Evolutionary conservation across 2,329 filamentous ascomycete species (phyloP).

Genomic region (Allantophomopsis lycopodina): DNA sequence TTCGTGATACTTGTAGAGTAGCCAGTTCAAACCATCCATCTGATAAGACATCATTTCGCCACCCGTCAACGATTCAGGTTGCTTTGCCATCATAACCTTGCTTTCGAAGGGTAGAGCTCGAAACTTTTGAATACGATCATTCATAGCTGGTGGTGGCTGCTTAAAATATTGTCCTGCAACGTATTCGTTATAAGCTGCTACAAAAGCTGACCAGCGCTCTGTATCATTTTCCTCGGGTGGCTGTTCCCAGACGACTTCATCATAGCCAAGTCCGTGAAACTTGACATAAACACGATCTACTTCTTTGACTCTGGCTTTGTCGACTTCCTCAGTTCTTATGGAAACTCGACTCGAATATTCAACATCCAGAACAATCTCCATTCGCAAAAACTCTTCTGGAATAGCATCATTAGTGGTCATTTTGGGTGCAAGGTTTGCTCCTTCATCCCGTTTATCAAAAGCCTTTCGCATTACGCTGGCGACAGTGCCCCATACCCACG

Average conservation of each 20-base stretch:
- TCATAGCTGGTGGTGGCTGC: conserved; percentile 42
- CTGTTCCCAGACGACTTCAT: conserved; percentile 81
- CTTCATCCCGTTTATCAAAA: conserved; percentile 59
- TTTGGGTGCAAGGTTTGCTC: conserved; percentile 45
- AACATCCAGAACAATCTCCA: conserved; percentile 82
- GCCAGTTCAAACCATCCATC: conserved; percentile 85
- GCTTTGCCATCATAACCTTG: conserved; percentile 52
- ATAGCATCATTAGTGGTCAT: conserved; percentile 67
- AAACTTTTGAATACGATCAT: conserved; percentile 53
- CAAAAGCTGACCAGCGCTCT: conserved; percentile 66
- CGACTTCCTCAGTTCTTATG: conserved; percentile 49
- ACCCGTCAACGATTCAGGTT: conserved; percentile 61
- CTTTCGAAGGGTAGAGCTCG: conserved; percentile 50
- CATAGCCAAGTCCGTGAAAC: conserved; percentile 83
- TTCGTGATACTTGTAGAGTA: conserved; percentile 78
- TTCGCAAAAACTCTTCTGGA: conserved; percentile 70
- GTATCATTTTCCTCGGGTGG: conserved; percentile 52
- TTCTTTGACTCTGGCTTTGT: conserved; percentile 57
- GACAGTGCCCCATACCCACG: conserved; percentile 72
- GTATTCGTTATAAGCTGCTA: conserved; percentile 75
- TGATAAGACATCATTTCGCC: conserved; percentile 91
- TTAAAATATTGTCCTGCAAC: conserved; percentile 63
- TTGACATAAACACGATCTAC: conserved; percentile 72
- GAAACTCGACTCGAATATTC: conserved; percentile 42
- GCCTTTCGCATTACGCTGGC: conserved; percentile 50